Evolutionary conservation across 805 yeast species (phyloP).

Genomic region (Wilhelminamyces savonicus): DNA sequence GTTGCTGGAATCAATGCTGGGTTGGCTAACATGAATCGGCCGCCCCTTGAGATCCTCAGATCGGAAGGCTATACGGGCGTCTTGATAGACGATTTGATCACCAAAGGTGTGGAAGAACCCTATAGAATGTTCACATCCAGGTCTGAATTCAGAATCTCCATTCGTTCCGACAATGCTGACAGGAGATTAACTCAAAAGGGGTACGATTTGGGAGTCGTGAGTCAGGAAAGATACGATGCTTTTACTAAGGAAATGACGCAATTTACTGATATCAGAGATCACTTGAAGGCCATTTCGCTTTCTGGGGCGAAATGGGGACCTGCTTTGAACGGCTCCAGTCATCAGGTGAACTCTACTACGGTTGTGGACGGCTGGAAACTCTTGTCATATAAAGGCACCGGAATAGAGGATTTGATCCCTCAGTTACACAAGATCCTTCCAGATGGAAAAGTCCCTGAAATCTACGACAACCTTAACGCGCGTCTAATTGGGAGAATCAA

Average conservation of each 20-base stretch:
- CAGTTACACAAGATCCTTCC: constrained; percentile 13
- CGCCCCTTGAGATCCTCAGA: constrained; percentile 52
- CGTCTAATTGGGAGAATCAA: constrained; percentile 57
- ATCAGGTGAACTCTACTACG: constrained; percentile 39
- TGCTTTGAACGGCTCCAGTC: constrained; percentile 36
- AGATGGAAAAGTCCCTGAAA: constrained; percentile 16
- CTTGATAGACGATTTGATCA: constrained; percentile 84
- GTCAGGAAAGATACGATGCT: constrained; percentile 48
- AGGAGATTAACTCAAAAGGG: constrained; percentile 72
- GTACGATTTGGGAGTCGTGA: constrained; percentile 56
- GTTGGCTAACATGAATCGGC: constrained; percentile 35
- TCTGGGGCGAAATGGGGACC: constrained; percentile 64
- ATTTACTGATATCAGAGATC: constrained; percentile 39
- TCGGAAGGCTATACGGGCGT: constrained; percentile 91
- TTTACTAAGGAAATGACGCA: constrained; percentile 38
- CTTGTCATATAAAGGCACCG: constrained; percentile 47
- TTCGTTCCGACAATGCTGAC: constrained; percentile 94
- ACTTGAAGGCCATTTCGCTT: constrained; percentile 38
- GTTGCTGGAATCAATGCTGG: constrained; percentile 97
- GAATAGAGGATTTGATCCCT: constrained; percentile 23
- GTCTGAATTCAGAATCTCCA: constrained; percentile 85
- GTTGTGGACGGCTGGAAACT: constrained; percentile 62
- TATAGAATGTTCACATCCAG: constrained; percentile 97
- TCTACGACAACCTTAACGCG: constrained; percentile 15
- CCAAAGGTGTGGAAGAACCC: constrained; percentile 95